These are phyloP conservation scores for Exophiala sp. DNA, from an alignment of 2,329 filamentous ascomycete genomes.

Conservation along the genomic window DNA sequence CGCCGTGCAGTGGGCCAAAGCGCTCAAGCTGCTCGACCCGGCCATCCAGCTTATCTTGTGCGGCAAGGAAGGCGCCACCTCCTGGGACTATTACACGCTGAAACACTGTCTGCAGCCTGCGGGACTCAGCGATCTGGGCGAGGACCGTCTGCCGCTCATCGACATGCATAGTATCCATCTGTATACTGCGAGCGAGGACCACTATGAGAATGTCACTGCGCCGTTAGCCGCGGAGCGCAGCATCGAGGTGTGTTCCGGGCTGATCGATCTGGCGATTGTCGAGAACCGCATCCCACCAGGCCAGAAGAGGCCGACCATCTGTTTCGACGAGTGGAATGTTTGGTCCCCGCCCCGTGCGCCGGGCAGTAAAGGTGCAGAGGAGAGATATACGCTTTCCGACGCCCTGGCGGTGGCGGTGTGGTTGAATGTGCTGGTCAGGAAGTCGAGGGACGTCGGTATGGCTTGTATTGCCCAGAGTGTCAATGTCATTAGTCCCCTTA, in stretches of 20 bases:
- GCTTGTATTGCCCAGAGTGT: slow-evolving; percentile 72
- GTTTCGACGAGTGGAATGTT: slow-evolving; percentile 82
- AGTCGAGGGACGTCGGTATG: slow-evolving; percentile 67
- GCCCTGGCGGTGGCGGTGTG: slow-evolving; percentile 68
- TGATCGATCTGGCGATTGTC: slow-evolving; percentile 71
- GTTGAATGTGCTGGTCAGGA: slow-evolving; percentile 70
- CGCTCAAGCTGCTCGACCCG: slow-evolving; percentile 52
- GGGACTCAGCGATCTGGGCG: slow-evolving; percentile 39
- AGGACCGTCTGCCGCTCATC: slow-evolving; percentile 45
- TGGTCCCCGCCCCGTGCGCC: slow-evolving; percentile 69
- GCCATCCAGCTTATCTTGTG: slow-evolving; percentile 65
- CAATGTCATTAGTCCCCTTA: slow-evolving; percentile 70
- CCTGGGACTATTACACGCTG: slow-evolving; percentile 68
- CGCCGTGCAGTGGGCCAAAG: slow-evolving; percentile 36
- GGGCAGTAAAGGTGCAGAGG: slow-evolving; percentile 66
- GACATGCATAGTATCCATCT: slow-evolving; percentile 79
- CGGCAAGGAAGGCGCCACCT: slow-evolving; percentile 61
- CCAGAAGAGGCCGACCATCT: slow-evolving; percentile 62
- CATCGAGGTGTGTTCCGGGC: slow-evolving; percentile 61
- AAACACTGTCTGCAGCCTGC: slow-evolving; percentile 57
- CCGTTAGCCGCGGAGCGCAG: slow-evolving; percentile 66
- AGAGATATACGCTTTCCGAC: slow-evolving; percentile 67
- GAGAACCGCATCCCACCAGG: slow-evolving; percentile 49
- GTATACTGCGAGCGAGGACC: slow-evolving; percentile 57
- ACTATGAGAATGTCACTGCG: slow-evolving; percentile 54